Percentiles rank a stretch among this genome's conserved stretches.
Evolutionary conservation across 176 grass and related monocot genomes (phyloP).

Genomic region (Lolium rigidum): DNA sequence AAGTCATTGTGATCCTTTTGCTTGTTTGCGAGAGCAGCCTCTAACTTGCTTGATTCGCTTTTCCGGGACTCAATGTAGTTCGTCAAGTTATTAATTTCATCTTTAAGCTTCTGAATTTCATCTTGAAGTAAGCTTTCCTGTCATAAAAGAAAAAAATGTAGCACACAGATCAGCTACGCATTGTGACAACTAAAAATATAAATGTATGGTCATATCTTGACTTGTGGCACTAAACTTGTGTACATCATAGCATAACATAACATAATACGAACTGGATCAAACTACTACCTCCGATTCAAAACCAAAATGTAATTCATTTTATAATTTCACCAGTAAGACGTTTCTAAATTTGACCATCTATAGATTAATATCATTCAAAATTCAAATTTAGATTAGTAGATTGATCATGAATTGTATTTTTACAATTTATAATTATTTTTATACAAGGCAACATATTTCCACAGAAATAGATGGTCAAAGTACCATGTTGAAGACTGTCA

Average conservation of each 20-base stretch:
- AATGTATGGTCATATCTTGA: slow-evolving; percentile 11
- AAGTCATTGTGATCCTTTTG: slow-evolving; percentile 71
- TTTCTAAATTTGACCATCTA: background rate
- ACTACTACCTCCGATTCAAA: slow-evolving; percentile 9
- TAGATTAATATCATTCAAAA: background rate
- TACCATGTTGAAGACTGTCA: slow-evolving; percentile 5
- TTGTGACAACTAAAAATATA: background rate
- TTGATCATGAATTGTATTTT: background rate
- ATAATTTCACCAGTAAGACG: background rate
- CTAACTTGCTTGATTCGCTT: slow-evolving; percentile 64
- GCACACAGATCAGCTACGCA: slow-evolving; percentile 15
- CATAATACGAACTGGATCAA: slow-evolving; percentile 36
- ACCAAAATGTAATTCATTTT: slow-evolving; percentile 7
- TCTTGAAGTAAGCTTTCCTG: slow-evolving; percentile 90
- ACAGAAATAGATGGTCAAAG: slow-evolving; percentile 3
- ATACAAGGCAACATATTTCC: background rate
- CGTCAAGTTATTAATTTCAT: slow-evolving; percentile 66
- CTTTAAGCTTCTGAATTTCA: slow-evolving; percentile 90
- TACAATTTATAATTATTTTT: slow-evolving; percentile 3
- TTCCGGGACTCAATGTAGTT: slow-evolving; percentile 70
- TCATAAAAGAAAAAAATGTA: slow-evolving; percentile 43
- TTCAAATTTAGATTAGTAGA: background rate
- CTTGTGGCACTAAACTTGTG: background rate
- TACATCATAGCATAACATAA: background rate
- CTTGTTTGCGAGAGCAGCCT: slow-evolving; percentile 59